These are phyloP conservation scores for Filobasidium uniguttulatum DNA, from an alignment of 1,284 basidiomycete species.

Conservation along the genomic window DNA sequence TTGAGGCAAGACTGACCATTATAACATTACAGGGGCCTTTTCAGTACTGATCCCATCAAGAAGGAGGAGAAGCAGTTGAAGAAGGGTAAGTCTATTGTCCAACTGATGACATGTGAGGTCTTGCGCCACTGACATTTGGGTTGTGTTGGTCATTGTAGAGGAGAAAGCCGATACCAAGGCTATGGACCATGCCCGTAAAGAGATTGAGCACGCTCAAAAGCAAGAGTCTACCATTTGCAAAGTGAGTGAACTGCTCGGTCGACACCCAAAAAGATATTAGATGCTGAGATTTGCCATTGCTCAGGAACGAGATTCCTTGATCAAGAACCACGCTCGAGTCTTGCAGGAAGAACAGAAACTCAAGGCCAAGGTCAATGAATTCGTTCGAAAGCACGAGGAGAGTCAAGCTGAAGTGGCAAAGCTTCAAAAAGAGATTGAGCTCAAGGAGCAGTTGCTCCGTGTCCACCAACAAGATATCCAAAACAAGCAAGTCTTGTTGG, in stretches of 20 bases:
- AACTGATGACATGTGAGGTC: not conserved
- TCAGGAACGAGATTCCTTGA: slow-evolving; percentile 9
- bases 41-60: slow-evolving; percentile 8
- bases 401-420: no score
- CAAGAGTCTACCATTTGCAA: slow-evolving; percentile 7
- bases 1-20: no score
- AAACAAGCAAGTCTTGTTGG: slow-evolving; percentile 13
- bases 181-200: slow-evolving; percentile 15
- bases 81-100: not conserved
- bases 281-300: not conserved
- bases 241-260: not conserved
- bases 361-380: slow-evolving; percentile 8
- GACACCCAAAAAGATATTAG: not conserved
- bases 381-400: slow-evolving; percentile 9
- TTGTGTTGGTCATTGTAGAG: not conserved
- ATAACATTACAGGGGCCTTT: slow-evolving; percentile 11
- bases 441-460: slow-evolving; percentile 6
- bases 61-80: slow-evolving; percentile 13
- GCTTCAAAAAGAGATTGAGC: slow-evolving; percentile 8
- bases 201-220: slow-evolving; percentile 12
- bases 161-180: slow-evolving; percentile 13
- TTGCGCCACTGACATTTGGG: not conserved
- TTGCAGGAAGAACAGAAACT: slow-evolving; percentile 11
- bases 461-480: slow-evolving; percentile 12
- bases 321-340: slow-evolving; percentile 10